Evolutionary conservation across 2,329 filamentous ascomycete species (phyloP).

Genomic region (Graphilbum fragrans): DNA sequence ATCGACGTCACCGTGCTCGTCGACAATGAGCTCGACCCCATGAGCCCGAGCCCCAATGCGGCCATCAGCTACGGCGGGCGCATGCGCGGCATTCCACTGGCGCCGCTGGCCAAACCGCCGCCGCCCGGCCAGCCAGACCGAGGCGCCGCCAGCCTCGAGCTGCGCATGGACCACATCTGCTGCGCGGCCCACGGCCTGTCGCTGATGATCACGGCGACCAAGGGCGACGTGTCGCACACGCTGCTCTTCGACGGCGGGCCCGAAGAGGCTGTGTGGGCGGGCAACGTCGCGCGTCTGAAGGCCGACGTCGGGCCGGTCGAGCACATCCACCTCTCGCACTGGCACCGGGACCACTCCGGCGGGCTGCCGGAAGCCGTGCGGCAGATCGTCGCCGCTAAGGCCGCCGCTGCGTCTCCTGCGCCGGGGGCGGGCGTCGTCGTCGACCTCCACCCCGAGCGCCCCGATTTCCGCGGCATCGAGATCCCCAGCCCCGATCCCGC

Average conservation of each 20-base stretch:
- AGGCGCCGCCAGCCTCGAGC: conserved; percentile 28
- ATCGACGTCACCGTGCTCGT: conserved; percentile 37
- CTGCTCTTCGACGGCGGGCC: conserved; percentile 42
- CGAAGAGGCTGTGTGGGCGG: conserved; percentile 35
- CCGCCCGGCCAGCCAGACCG: conserved; percentile 18
- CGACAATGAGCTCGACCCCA: conserved; percentile 41
- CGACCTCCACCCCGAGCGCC: conserved; percentile 40
- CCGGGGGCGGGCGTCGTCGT: too few species aligned
- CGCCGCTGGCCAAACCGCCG: conserved; percentile 15
- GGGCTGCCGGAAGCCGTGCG: conserved; percentile 35
- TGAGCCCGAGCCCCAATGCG: conserved; percentile 31
- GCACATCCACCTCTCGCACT: conserved; percentile 35
- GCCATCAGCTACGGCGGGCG: conserved; percentile 28
- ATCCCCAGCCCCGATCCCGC: conserved; percentile 14
- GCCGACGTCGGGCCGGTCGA: conserved; percentile 30
- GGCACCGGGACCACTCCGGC: conserved; percentile 43
- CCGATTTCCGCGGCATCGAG: conserved; percentile 34
- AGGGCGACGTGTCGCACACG: conserved; percentile 27
- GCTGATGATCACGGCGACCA: conserved; percentile 37
- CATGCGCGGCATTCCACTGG: conserved; percentile 27
- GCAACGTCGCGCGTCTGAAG: conserved; percentile 31
- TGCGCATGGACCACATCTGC: conserved; percentile 36
- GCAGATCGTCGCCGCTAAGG: conserved; percentile 30
- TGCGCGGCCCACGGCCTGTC: conserved; percentile 43
- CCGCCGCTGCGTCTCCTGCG: conserved; percentile 10